phyloP scores from a whole-genome alignment of 2,329 filamentous ascomycete genomes.

The Coleophoma eucalyptorum region DNA sequence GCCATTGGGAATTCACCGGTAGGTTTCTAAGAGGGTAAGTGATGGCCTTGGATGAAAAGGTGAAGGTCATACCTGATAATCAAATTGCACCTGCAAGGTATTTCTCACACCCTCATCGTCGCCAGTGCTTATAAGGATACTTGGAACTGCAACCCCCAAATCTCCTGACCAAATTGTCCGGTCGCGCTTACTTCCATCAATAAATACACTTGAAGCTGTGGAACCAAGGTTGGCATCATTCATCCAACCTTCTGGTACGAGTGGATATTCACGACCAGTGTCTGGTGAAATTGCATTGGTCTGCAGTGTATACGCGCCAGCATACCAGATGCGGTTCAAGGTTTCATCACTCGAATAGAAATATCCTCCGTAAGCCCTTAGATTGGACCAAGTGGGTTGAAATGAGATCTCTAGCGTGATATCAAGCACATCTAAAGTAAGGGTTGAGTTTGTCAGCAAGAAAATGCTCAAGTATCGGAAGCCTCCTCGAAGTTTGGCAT shows the following conservation, averaged over 20 bases:
- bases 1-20: constrained; percentile 45
- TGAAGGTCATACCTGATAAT: constrained; percentile 12
- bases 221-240: constrained; percentile 34
- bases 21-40: constrained; percentile 1
- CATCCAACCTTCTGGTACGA: constrained; percentile 27
- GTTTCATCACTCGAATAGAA: constrained; percentile 44
- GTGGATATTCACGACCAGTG: constrained; percentile 25
- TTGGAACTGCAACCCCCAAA: constrained; percentile 52
- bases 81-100: constrained; percentile 43
- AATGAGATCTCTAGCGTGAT: constrained; percentile 31
- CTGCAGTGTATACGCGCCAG: constrained; percentile 41
- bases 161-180: constrained; percentile 59
- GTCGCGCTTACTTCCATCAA: constrained; percentile 56
- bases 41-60: not conserved
- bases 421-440: constrained; percentile 25
- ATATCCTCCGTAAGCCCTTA: constrained; percentile 48
- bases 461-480: constrained; percentile 49
- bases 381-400: constrained; percentile 36
- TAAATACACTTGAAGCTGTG: constrained; percentile 24
- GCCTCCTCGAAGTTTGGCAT: constrained; percentile 42
- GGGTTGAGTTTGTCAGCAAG: constrained; percentile 28
- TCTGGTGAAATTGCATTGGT: constrained; percentile 24
- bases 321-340: constrained; percentile 51
- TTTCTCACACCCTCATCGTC: constrained; percentile 47
- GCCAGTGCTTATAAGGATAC: constrained; percentile 49